Base-by-base conservation (phyloP, 73 alveolate species). In the Breviolum minutum region DNA sequence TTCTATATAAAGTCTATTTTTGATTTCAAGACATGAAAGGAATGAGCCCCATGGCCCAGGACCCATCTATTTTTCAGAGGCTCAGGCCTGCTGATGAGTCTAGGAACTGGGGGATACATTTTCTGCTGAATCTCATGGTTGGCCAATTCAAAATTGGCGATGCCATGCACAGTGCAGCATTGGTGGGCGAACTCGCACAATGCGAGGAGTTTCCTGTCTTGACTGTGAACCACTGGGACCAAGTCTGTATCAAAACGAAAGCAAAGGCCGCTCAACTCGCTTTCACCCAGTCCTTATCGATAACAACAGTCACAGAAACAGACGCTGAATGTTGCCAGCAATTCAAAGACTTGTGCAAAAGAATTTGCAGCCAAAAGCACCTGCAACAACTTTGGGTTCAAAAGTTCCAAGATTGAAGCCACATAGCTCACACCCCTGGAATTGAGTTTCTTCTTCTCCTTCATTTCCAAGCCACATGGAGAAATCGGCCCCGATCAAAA, bases 181-280 rank as follows among this genome's bases (percentile, higher is more conserved):
- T 85, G 26, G 94, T 62, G 94, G 17, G 63, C 62, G 19, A 85
- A 85, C 27, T 85, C 74, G 79, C 79, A 62, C 73, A 85, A n/a
- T n/a, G 63, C 17, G 79, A 2, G 22, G 17, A 85, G 63, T 63
- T 13, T 4, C 79, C 17, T 60, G 30, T 85, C 77, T n/a, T n/a
- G n/a, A n/a, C n/a, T n/a, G 12, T 20, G 27, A 6, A 29, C 19
- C 94, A 85, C 94, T 24, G 63, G 63, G 30, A 9, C 48, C 60
- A 85, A 14, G 32, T 85, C 94, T 5, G 27, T 2, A 1, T 6
- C 29, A 22, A 85, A 85, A 27, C 94, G 94, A 29, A 60, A 85
- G 19, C 54, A 13, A 62, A 85, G 20, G 9, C 94, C 94, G 3
- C n/a, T 8, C 1, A 62, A 63, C 79, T 85, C 94, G 12, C 5